These are phyloP conservation scores for Phytophthora fragariae DNA, from an alignment of 352 stramenopile genomes.

Conservation along the genomic window DNA sequence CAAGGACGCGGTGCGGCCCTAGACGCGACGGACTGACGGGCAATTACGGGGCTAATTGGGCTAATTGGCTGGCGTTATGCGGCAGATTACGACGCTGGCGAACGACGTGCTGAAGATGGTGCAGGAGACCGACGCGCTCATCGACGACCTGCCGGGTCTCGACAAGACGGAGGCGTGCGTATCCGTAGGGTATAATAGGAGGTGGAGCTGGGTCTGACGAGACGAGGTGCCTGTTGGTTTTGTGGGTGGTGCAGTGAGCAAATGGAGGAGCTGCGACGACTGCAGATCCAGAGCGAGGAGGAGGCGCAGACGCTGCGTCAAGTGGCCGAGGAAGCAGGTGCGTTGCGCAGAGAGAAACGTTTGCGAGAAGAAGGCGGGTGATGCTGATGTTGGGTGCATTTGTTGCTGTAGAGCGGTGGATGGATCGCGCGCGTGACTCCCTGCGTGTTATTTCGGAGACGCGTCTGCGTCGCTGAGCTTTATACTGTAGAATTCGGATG, in stretches of 20 bases:
- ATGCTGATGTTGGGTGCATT: no score
- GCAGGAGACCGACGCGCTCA: slow-evolving; percentile 81
- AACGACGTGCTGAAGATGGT: slow-evolving; percentile 82
- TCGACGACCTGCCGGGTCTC: slow-evolving; percentile 84
- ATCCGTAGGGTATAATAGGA: neutral
- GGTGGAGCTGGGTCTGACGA: slow-evolving; percentile 1
- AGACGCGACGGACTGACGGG: neutral
- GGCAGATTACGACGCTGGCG: slow-evolving; percentile 76
- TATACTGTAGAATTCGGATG: slow-evolving; percentile 9
- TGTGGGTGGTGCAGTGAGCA: slow-evolving; percentile 56
- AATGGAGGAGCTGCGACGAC: slow-evolving; percentile 74
- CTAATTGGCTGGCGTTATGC: slow-evolving; percentile 8
- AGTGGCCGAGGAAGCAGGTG: slow-evolving; percentile 84
- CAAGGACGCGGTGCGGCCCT: slow-evolving; percentile 50
- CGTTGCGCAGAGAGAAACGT: neutral
- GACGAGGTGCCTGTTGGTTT: neutral
- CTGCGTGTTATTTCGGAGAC: slow-evolving; percentile 86
- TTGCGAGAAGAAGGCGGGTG: no score
- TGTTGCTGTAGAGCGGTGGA: slow-evolving; percentile 69
- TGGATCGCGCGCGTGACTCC: slow-evolving; percentile 82
- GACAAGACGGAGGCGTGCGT: slow-evolving; percentile 79
- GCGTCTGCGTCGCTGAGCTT: slow-evolving; percentile 58
- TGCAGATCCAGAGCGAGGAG: slow-evolving; percentile 88
- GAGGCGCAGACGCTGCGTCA: slow-evolving; percentile 85
- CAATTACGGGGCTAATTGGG: neutral